phyloP scores from a whole-genome alignment of 148 eudicot genomes.

The Fagopyrum esculentum region DNA sequence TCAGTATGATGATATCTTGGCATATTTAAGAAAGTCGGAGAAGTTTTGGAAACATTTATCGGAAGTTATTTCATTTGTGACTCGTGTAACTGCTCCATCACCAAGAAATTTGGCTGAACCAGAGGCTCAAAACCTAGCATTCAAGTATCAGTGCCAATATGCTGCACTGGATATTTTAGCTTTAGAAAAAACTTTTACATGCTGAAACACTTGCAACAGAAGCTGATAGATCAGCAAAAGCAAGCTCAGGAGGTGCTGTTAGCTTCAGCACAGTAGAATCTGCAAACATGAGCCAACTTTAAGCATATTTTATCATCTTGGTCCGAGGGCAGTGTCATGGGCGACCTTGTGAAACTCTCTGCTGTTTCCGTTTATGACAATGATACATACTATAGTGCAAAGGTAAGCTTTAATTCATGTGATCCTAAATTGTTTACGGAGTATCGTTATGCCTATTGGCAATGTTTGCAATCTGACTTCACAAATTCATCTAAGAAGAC shows the following conservation, averaged over 20 bases:
- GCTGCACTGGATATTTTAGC: too few relatives aligned
- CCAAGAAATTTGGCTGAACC: conserved; percentile 27
- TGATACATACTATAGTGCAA: conserved; percentile 33
- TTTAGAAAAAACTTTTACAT: conserved; percentile 58
- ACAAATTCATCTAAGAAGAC: background rate
- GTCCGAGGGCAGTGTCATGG: conserved; percentile 40
- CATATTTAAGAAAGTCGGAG: conserved; percentile 47
- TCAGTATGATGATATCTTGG: conserved; percentile 58
- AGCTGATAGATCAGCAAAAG: conserved; percentile 28
- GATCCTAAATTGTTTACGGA: background rate
- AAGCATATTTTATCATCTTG: conserved; percentile 49
- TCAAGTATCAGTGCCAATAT: conserved; percentile 51
- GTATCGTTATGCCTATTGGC: background rate
- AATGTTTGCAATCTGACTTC: background rate
- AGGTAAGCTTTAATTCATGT: conserved; percentile 24
- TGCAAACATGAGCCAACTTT: conserved; percentile 33
- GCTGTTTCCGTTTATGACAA: conserved; percentile 47
- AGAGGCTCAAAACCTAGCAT: conserved; percentile 35
- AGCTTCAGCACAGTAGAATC: conserved; percentile 23
- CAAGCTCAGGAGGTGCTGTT: conserved; percentile 22
- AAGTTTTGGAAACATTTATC: conserved; percentile 69
- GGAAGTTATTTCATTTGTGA: conserved; percentile 24
- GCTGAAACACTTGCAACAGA: conserved; percentile 35
- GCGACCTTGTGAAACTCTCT: conserved; percentile 50
- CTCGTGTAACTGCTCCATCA: conserved; percentile 20